A percentile compares a stretch with the other conserved stretches of the same genome.
Conservation (phyloP, 2,329 filamentous ascomycete genomes). For the Cladophialophora carrionii region DNA sequence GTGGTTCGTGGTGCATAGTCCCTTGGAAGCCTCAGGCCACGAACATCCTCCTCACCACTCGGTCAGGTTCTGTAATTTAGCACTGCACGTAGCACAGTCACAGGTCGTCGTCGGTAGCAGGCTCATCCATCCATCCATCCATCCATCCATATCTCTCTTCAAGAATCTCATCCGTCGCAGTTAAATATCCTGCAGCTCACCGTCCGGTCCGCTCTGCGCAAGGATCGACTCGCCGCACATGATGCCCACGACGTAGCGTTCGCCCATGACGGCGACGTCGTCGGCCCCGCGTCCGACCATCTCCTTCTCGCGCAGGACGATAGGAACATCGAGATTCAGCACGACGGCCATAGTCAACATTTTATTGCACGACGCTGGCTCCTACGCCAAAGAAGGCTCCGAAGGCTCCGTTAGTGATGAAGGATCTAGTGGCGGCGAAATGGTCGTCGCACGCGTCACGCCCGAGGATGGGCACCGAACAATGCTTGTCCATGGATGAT, state of each 20-base stretch:
- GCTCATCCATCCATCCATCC: no score
- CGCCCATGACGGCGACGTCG: not conserved
- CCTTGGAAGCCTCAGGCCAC: no score
- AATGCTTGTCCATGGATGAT: not conserved
- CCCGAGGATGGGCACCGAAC: not conserved
- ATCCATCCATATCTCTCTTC: no score
- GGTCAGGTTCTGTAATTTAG: no score
- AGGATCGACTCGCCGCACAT: not conserved
- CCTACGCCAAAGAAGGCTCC: not conserved
- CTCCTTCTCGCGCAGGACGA: not conserved
- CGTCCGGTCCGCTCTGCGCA: not conserved
- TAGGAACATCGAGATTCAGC: not conserved
- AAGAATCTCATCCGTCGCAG: not conserved
- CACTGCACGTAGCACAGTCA: no score
- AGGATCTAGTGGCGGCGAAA: not conserved
- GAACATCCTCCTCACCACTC: no score
- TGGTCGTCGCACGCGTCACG: not conserved
- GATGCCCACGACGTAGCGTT: not conserved
- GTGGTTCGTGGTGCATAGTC: no score
- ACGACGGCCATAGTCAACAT: not conserved
- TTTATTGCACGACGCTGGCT: not conserved
- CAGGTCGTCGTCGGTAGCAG: no score
- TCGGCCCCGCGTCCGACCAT: not conserved
- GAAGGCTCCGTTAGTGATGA: slow-evolving; percentile 1
- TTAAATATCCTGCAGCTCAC: not conserved